phyloP scores from a whole-genome alignment of 768 basidiomycete species.

The Mycena vulgaris region DNA sequence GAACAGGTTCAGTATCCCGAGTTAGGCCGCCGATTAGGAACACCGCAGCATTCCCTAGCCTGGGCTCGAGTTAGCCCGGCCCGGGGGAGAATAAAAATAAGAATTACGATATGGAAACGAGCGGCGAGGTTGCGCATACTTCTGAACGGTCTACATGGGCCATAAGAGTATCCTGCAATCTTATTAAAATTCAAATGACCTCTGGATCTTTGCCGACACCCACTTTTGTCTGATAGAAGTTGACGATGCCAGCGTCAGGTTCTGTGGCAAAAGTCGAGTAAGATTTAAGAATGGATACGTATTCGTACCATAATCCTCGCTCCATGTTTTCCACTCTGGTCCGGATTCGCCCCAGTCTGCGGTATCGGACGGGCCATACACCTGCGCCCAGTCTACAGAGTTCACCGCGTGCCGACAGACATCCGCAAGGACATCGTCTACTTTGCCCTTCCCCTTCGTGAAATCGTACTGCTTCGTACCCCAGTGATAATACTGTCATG shows the following conservation, averaged over 20 bases:
- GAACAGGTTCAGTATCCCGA: conserved; percentile 80
- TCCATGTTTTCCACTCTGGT: conserved; percentile 83
- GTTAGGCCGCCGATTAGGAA: conserved; percentile 92
- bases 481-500: conserved; percentile 88
- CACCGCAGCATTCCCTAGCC: conserved; percentile 90
- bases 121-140: conserved; percentile 90
- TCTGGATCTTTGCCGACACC: conserved; percentile 2
- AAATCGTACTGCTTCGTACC: conserved; percentile 97
- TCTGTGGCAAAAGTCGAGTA: conserved; percentile 59
- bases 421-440: conserved; percentile 69
- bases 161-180: conserved; percentile 89
- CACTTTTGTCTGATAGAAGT: conserved; percentile 91
- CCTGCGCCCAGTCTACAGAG: conserved; percentile 77
- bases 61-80: conserved; percentile 47
- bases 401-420: conserved; percentile 77
- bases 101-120: conserved; percentile 93
- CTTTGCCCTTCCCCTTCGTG: conserved; percentile 72
- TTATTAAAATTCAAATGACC: conserved; percentile 2
- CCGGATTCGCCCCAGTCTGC: conserved; percentile 68
- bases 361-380: conserved; percentile 60
- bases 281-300: conserved; percentile 8
- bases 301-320: conserved; percentile 80
- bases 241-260: conserved; percentile 97
- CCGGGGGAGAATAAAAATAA: not conserved
- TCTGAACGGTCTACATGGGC: conserved; percentile 98